These are phyloP conservation scores for Boletus pseudopeckii DNA, from an alignment of 768 basidiomycete genomes.

Conservation along the genomic window DNA sequence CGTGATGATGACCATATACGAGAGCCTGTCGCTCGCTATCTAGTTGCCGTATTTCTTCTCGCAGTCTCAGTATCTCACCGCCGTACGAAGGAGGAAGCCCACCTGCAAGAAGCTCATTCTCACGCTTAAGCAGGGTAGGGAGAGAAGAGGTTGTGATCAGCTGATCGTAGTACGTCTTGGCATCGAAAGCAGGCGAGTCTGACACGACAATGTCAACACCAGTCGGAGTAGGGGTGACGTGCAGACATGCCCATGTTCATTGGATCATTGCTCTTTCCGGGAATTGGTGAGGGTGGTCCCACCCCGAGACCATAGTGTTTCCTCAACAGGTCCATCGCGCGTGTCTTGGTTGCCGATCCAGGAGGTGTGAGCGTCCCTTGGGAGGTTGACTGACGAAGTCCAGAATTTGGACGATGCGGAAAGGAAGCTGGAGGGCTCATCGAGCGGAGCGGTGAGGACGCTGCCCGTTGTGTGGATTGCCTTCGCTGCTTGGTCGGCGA, in stretches of 20 bases:
- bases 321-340: slow-evolving; percentile 73
- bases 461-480: slow-evolving; percentile 33
- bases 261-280: slow-evolving; percentile 61
- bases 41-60: slow-evolving; percentile 76
- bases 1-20: slow-evolving; percentile 94
- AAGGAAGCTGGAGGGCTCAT: slow-evolving; percentile 32
- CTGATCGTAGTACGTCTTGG: slow-evolving; percentile 81
- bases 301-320: slow-evolving; percentile 86
- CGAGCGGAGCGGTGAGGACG: slow-evolving; percentile 46
- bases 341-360: slow-evolving; percentile 41
- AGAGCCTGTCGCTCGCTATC: slow-evolving; percentile 87
- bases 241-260: slow-evolving; percentile 69
- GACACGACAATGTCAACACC: slow-evolving; percentile 1
- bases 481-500: slow-evolving; percentile 17
- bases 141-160: slow-evolving; percentile 79
- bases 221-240: neutral
- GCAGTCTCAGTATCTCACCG: slow-evolving; percentile 4
- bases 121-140: slow-evolving; percentile 66
- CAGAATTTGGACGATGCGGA: slow-evolving; percentile 14
- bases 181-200: slow-evolving; percentile 84
- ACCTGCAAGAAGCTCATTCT: slow-evolving; percentile 81
- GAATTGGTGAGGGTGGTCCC: slow-evolving; percentile 61
- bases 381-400: slow-evolving; percentile 22
- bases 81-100: neutral
- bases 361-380: slow-evolving; percentile 27